Evolutionary conservation across 441 rosid species (phyloP).

Genomic region (Gossypium lobatum): DNA sequence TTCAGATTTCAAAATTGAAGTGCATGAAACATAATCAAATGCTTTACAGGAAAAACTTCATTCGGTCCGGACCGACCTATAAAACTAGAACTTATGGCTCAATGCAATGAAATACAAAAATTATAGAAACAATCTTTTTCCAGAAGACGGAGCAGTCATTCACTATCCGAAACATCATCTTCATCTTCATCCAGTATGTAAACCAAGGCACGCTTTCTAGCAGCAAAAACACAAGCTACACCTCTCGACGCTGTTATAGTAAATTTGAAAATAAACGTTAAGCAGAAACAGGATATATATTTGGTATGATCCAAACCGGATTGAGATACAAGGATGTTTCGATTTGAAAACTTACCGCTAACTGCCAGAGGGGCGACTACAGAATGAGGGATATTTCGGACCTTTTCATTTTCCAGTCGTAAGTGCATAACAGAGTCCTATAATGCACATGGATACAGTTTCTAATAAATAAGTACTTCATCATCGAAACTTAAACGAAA

Average conservation of each 20-base stretch:
- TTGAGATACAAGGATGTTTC: background rate
- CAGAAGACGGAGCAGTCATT: slow-evolving; percentile 22
- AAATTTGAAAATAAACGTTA: background rate
- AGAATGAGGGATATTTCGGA: slow-evolving; percentile 57
- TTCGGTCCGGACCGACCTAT: no score
- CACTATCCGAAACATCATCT: slow-evolving; percentile 57
- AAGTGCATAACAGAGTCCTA: slow-evolving; percentile 50
- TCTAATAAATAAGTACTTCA: slow-evolving; percentile 2
- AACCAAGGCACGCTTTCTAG: slow-evolving; percentile 76
- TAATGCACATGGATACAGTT: background rate
- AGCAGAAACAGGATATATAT: background rate
- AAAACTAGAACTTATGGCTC: no score
- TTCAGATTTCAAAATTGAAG: no score
- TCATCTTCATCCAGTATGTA: slow-evolving; percentile 92
- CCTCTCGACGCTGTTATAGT: slow-evolving; percentile 77
- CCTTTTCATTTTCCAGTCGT: slow-evolving; percentile 67
- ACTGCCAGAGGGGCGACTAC: slow-evolving; percentile 68
- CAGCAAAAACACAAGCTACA: slow-evolving; percentile 74
- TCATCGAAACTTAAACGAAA: background rate
- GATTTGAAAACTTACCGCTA: slow-evolving; percentile 49
- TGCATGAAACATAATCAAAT: no score
- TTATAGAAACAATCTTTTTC: background rate
- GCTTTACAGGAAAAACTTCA: no score
- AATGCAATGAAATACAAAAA: background rate
- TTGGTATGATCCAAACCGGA: background rate